Percentiles rank a stretch among this genome's conserved stretches.
phyloP scores from a whole-genome alignment of 495 filamentous ascomycete species.

The Bacidia rubella region DNA sequence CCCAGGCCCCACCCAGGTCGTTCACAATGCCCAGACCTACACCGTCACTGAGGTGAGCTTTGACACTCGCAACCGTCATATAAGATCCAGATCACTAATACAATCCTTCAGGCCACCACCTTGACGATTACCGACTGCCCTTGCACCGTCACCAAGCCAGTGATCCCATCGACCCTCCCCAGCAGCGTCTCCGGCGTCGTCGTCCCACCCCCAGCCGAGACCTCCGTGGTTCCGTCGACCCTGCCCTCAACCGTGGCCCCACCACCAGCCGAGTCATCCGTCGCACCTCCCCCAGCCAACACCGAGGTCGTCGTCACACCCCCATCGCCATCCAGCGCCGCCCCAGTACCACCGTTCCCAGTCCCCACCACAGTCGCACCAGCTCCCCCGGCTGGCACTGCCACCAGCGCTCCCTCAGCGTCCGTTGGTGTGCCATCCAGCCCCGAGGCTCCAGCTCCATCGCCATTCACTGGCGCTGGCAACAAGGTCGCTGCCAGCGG shows the following conservation, averaged over 20 bases:
- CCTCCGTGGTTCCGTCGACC: conserved; percentile 1
- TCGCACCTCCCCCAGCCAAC: conserved; percentile 8
- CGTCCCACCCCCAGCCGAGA: neutral
- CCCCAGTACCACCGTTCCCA: conserved; percentile 3
- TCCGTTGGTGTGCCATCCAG: neutral
- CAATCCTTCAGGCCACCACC: conserved; percentile 20
- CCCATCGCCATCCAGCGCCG: neutral
- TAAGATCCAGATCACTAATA: conserved; percentile 5
- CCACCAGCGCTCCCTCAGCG: conserved; percentile 10
- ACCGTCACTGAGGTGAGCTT: conserved; percentile 56
- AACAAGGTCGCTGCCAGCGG: conserved; percentile 25
- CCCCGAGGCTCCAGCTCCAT: neutral
- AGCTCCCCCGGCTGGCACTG: conserved; percentile 7
- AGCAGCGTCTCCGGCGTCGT: conserved; percentile 2
- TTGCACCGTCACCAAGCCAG: conserved; percentile 23
- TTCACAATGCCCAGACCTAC: conserved; percentile 59
- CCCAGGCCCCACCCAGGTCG: conserved; percentile 60
- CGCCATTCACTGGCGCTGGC: conserved; percentile 21
- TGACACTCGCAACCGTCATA: neutral
- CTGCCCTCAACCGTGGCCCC: conserved; percentile 3
- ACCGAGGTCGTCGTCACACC: neutral
- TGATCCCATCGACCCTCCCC: conserved; percentile 7
- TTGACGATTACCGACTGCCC: conserved; percentile 27
- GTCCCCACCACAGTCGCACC: conserved; percentile 10
- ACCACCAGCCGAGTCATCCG: neutral